Evolutionary conservation across 257 asterid genomes (phyloP).

Genomic region (Nicotiana noctiflora): DNA sequence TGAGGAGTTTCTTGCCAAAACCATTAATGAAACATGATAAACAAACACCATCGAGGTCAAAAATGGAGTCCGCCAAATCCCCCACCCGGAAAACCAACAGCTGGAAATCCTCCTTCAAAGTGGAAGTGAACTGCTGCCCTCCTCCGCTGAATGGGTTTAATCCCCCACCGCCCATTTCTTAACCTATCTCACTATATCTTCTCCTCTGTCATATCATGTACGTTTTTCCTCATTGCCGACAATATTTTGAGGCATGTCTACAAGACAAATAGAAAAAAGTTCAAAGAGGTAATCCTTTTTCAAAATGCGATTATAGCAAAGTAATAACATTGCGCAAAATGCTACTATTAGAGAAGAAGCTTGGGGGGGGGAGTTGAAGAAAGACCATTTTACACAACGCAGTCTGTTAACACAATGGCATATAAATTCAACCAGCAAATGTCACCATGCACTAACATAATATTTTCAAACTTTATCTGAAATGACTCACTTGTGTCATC

Average conservation of each 20-base stretch:
- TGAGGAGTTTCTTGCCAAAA: slow-evolving; percentile 7
- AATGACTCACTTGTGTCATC: neutral
- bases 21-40: neutral
- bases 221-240: slow-evolving; percentile 74
- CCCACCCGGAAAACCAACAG: slow-evolving; percentile 48
- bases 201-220: slow-evolving; percentile 66
- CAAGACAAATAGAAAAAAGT: neutral
- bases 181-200: slow-evolving; percentile 65
- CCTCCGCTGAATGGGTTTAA: slow-evolving; percentile 69
- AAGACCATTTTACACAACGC: neutral
- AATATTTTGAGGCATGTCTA: slow-evolving; percentile 26
- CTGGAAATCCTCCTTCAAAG: slow-evolving; percentile 52
- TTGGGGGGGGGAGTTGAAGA: neutral
- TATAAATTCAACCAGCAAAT: neutral
- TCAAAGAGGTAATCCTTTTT: neutral
- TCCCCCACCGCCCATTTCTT: slow-evolving; percentile 69
- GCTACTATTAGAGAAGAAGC: neutral
- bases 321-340: neutral
- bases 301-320: neutral
- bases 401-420: neutral
- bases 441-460: neutral
- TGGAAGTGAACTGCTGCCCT: slow-evolving; percentile 63
- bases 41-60: slow-evolving; percentile 13
- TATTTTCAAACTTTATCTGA: neutral
- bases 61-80: slow-evolving; percentile 61